Conservation (phyloP, 495 filamentous ascomycete genomes). For the Elasticomyces elasticus region DNA sequence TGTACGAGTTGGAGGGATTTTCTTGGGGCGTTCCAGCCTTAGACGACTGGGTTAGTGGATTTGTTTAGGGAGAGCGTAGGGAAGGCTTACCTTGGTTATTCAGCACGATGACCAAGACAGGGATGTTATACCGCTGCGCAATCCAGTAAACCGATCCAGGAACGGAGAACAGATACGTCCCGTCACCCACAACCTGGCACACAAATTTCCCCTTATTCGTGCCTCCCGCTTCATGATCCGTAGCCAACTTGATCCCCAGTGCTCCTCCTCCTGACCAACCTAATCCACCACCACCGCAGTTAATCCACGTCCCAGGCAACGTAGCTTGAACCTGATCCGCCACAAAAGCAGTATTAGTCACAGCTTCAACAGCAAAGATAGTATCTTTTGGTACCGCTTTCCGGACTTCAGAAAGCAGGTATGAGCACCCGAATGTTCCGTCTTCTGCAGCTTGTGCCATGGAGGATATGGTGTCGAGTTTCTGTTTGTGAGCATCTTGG, state of each 20-base stretch:
- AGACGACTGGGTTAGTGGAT: not conserved
- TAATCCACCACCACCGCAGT: slow-evolving; percentile 87
- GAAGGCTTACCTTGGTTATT: slow-evolving; percentile 68
- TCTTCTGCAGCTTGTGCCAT: slow-evolving; percentile 46
- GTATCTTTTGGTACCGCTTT: slow-evolving; percentile 55
- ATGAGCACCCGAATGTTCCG: slow-evolving; percentile 59
- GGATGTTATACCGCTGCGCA: slow-evolving; percentile 71
- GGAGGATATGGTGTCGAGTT: slow-evolving; percentile 47
- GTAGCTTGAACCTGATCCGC: slow-evolving; percentile 73
- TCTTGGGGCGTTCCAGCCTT: slow-evolving; percentile 43
- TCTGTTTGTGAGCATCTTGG: slow-evolving; percentile 47
- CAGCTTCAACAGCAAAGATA: slow-evolving; percentile 79
- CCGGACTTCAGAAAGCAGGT: slow-evolving; percentile 57
- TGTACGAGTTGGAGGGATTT: slow-evolving; percentile 32
- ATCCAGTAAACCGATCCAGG: slow-evolving; percentile 95
- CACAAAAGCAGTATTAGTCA: slow-evolving; percentile 70
- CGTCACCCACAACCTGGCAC: slow-evolving; percentile 86
- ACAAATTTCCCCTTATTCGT: slow-evolving; percentile 62
- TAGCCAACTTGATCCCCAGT: slow-evolving; percentile 75
- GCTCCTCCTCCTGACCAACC: slow-evolving; percentile 92
- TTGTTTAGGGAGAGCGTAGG: not conserved
- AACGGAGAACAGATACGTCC: slow-evolving; percentile 78
- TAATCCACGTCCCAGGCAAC: slow-evolving; percentile 74
- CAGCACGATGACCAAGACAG: slow-evolving; percentile 79
- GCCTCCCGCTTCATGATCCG: slow-evolving; percentile 44